These are phyloP conservation scores for Fennellomyces sp. DNA, from an alignment of 371 early-diverging fungal species.

Conservation along the genomic window DNA sequence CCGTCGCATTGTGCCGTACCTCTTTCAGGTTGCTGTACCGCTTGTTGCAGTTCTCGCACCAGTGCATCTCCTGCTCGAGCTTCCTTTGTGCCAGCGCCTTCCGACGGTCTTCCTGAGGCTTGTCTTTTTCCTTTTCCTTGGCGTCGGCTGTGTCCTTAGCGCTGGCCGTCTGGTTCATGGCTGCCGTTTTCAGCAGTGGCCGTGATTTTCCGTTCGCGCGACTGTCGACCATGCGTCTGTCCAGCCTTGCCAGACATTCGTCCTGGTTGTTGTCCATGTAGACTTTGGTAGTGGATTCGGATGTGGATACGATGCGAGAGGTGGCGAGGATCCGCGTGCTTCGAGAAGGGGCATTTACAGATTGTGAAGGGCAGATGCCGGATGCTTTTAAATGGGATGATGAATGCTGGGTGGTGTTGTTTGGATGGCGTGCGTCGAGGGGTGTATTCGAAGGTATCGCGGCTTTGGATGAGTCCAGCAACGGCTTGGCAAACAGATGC, in stretches of 20 bases:
- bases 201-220: not conserved
- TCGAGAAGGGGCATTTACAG: not conserved
- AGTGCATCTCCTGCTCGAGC: slow-evolving; percentile 23
- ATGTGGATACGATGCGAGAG: slow-evolving; percentile 20
- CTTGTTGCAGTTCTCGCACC: slow-evolving; percentile 45
- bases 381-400: slow-evolving; percentile 2
- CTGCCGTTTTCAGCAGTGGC: slow-evolving; percentile 4
- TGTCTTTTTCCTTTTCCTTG: slow-evolving; percentile 8
- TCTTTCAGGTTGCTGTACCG: slow-evolving; percentile 26
- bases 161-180: slow-evolving; percentile 1
- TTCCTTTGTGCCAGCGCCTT: slow-evolving; percentile 4
- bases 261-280: slow-evolving; percentile 19
- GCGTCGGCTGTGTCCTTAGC: slow-evolving; percentile 11
- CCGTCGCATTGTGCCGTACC: slow-evolving; percentile 18
- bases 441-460: not conserved
- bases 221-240: slow-evolving; percentile 36
- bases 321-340: not conserved
- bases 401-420: not conserved
- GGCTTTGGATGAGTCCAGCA: not conserved
- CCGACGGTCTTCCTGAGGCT: slow-evolving; percentile 7
- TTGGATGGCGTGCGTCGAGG: not conserved
- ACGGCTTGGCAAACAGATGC: not conserved
- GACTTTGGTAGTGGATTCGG: slow-evolving; percentile 8
- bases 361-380: not conserved
- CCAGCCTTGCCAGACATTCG: slow-evolving; percentile 31